Conservation (phyloP, 805 yeast genomes). For the Yamadazyma nakazawae region DNA sequence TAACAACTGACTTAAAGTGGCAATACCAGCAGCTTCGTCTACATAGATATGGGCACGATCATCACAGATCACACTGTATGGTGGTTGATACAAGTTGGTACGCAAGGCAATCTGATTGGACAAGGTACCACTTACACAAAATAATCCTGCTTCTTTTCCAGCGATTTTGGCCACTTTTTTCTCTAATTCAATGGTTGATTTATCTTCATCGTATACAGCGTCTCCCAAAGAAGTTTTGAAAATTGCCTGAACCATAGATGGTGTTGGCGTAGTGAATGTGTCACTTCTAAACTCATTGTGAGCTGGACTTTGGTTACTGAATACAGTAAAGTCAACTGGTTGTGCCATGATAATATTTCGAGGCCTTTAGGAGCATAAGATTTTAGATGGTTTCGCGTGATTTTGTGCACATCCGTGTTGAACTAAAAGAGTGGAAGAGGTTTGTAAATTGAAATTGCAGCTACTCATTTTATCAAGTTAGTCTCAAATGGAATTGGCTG, state of each 20-base stretch:
- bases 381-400: too few species aligned
- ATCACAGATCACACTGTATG: constrained; percentile 83
- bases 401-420: too few species aligned
- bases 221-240: constrained; percentile 67
- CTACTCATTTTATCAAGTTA: too few species aligned
- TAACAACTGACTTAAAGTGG: constrained; percentile 88
- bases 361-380: background rate
- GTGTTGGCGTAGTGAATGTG: constrained; percentile 87
- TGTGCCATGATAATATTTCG: constrained; percentile 1
- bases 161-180: constrained; percentile 59
- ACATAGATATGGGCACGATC: constrained; percentile 78
- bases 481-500: too few species aligned
- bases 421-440: too few species aligned
- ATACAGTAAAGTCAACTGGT: background rate
- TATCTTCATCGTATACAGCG: constrained; percentile 84
- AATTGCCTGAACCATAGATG: constrained; percentile 61
- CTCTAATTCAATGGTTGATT: constrained; percentile 64
- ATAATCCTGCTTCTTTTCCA: constrained; percentile 79
- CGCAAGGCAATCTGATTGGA: constrained; percentile 86
- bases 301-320: constrained; percentile 19
- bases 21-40: constrained; percentile 89
- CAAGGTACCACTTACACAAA: constrained; percentile 85
- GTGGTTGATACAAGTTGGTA: constrained; percentile 74
- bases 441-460: too few species aligned
- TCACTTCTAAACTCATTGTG: constrained; percentile 55